phyloP scores from a whole-genome alignment of 495 filamentous ascomycete genomes.

The Tetracladium setigerum region DNA sequence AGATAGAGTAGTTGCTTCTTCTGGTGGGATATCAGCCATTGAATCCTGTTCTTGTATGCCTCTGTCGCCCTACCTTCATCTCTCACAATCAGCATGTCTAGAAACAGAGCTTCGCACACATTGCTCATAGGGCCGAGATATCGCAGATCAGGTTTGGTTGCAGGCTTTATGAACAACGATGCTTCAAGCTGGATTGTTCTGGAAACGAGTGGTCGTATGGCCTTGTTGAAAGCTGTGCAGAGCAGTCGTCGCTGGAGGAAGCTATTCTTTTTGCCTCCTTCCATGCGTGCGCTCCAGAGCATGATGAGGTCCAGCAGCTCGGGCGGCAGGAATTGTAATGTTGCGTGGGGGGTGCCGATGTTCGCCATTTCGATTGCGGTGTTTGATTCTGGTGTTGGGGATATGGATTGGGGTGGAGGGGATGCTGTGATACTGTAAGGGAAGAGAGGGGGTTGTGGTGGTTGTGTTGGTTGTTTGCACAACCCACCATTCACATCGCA shows the following conservation, averaged over 20 bases:
- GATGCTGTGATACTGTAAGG: no score
- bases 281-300: constrained; percentile 6
- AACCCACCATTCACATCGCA: no score
- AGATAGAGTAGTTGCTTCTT: constrained; percentile 16
- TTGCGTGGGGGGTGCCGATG: not conserved
- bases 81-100: constrained; percentile 23
- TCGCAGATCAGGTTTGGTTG: not conserved
- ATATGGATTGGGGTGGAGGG: no score
- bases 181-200: constrained; percentile 21
- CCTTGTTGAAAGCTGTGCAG: constrained; percentile 20
- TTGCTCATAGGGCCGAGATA: constrained; percentile 2
- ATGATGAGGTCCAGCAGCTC: constrained; percentile 18
- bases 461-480: no score
- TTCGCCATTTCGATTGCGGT: no score
- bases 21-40: constrained; percentile 2
- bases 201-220: constrained; percentile 15
- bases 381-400: no score
- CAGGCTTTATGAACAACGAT: constrained; percentile 9
- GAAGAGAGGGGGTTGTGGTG: no score
- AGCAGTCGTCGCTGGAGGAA: constrained; percentile 16
- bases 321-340: constrained; percentile 16
- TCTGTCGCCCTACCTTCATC: constrained; percentile 19
- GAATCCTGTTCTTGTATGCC: no score
- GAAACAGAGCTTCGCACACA: constrained; percentile 16
- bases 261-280: constrained; percentile 15